These are phyloP conservation scores for Tylopilus vinaceipallidus DNA, from an alignment of 768 basidiomycete genomes.

Conservation along the genomic window DNA sequence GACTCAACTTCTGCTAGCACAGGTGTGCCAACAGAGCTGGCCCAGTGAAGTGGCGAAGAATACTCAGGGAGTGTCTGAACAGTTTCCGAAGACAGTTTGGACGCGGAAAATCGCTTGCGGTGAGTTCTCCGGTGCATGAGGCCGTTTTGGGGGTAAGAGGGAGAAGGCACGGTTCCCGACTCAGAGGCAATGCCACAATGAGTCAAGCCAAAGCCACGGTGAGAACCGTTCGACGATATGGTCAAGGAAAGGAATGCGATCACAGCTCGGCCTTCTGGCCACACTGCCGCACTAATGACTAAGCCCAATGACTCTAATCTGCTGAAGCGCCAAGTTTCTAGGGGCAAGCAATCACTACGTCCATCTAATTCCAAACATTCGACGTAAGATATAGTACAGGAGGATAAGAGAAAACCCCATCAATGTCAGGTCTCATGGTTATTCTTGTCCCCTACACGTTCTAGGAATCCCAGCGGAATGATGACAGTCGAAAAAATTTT, in stretches of 20 bases:
- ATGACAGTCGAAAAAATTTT: no score
- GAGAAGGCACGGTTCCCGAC: slow-evolving; percentile 21
- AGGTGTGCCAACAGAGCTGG: slow-evolving; percentile 10
- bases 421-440: no score
- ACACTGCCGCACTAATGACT: slow-evolving; percentile 17
- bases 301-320: slow-evolving; percentile 15
- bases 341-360: no score
- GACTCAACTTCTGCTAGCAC: slow-evolving; percentile 35
- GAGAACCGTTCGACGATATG: slow-evolving; percentile 4
- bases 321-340: neutral
- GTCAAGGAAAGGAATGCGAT: slow-evolving; percentile 2
- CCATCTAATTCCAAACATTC: no score
- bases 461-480: no score
- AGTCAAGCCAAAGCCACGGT: slow-evolving; percentile 14
- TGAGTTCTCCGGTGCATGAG: slow-evolving; percentile 38
- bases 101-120: slow-evolving; percentile 54
- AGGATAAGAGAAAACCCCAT: neutral
- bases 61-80: slow-evolving; percentile 66
- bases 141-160: slow-evolving; percentile 9
- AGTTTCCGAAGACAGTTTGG: slow-evolving; percentile 65
- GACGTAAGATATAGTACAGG: neutral
- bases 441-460: no score
- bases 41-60: slow-evolving; percentile 38
- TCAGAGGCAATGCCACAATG: neutral
- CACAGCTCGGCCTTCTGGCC: neutral